Evolutionary conservation across 2,329 filamentous ascomycete species (phyloP).

Genomic region (Fusarium musae): DNA sequence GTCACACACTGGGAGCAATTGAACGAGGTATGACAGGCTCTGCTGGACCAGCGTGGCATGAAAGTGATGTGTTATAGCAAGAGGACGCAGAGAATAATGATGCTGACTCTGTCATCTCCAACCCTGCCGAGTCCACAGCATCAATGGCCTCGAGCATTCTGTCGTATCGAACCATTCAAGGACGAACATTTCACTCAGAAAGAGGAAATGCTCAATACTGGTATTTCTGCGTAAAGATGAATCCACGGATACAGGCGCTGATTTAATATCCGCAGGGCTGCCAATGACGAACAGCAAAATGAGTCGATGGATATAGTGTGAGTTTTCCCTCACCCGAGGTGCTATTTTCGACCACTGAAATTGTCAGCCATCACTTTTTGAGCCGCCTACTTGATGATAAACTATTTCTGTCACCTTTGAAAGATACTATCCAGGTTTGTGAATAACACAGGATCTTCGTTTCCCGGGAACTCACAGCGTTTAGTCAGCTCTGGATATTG

Average conservation of each 20-base stretch:
- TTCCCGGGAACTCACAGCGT: too few species aligned
- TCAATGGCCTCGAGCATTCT: constrained; percentile 30
- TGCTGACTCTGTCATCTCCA: constrained; percentile 9
- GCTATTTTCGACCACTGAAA: rapidly evolving
- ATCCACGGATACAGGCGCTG: rapidly evolving
- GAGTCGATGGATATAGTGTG: constrained; percentile 35
- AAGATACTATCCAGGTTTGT: constrained; percentile 13
- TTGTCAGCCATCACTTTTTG: constrained; percentile 21
- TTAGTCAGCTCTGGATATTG: constrained; percentile 25
- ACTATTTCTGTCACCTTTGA: constrained; percentile 19
- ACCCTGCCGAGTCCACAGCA: constrained; percentile 18
- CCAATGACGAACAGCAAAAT: constrained; percentile 31
- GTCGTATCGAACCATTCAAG: constrained; percentile 26
- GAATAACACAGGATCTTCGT: too few species aligned
- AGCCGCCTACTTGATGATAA: constrained; percentile 9
- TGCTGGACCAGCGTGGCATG: rapidly evolving
- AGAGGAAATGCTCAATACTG: constrained; percentile 21
- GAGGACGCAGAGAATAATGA: background rate
- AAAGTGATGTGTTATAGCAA: background rate
- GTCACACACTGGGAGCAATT: constrained; percentile 8
- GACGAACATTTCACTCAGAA: constrained; percentile 27
- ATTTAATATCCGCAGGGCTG: background rate
- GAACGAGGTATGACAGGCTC: background rate
- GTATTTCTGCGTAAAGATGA: background rate
- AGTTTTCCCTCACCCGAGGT: rapidly evolving